phyloP scores from a whole-genome alignment of 2,329 filamentous ascomycete genomes.

The Aspergillus pseudonomiae region DNA sequence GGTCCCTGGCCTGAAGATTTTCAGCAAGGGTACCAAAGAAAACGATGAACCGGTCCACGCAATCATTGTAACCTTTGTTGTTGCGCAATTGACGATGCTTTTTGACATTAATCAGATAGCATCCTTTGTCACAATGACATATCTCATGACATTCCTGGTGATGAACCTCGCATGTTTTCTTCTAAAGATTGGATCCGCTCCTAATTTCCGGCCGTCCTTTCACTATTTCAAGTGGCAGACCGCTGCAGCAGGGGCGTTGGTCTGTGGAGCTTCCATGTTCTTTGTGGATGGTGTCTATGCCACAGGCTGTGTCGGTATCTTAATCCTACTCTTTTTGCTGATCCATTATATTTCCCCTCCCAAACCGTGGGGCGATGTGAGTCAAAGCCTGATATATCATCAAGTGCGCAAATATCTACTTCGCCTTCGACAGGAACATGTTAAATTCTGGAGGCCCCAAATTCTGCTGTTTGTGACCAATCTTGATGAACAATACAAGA shows the following conservation, averaged over 20 bases:
- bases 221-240: slow-evolving; percentile 89
- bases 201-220: slow-evolving; percentile 86
- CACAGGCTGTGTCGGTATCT: slow-evolving; percentile 70
- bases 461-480: slow-evolving; percentile 84
- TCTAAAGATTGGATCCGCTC: slow-evolving; percentile 82
- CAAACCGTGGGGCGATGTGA: slow-evolving; percentile 88
- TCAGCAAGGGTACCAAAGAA: slow-evolving; percentile 72
- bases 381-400: slow-evolving; percentile 83
- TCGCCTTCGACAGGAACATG: slow-evolving; percentile 81
- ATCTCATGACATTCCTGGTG: slow-evolving; percentile 88
- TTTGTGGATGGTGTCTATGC: slow-evolving; percentile 85
- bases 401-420: slow-evolving; percentile 87
- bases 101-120: slow-evolving; percentile 87
- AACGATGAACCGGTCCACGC: slow-evolving; percentile 76
- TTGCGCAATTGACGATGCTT: slow-evolving; percentile 79
- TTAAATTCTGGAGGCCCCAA: slow-evolving; percentile 91
- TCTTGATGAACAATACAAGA: slow-evolving; percentile 75
- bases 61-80: slow-evolving; percentile 72
- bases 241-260: slow-evolving; percentile 72
- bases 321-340: slow-evolving; percentile 77
- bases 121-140: slow-evolving; percentile 87
- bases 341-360: slow-evolving; percentile 86
- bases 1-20: slow-evolving; percentile 73
- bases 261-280: slow-evolving; percentile 82
- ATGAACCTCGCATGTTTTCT: slow-evolving; percentile 87